Conservation (phyloP, 345 rosid species). For the Lagerstroemia speciosa region DNA sequence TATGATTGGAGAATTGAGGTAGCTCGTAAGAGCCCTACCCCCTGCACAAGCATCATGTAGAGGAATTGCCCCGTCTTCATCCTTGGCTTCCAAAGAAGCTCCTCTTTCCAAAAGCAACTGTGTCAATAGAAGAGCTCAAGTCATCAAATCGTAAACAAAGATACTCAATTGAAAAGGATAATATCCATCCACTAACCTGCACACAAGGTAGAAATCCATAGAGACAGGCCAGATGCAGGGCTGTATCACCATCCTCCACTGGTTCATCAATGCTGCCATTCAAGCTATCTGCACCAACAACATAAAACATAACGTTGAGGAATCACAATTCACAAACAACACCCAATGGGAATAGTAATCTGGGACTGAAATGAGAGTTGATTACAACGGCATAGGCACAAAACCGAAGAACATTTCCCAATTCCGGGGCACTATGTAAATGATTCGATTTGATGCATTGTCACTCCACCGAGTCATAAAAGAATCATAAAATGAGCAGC, state of each 20-base stretch:
- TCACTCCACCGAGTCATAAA: background rate
- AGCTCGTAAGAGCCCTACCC: conserved; percentile 32
- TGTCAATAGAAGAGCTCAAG: background rate
- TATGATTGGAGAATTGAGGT: background rate
- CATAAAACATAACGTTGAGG: background rate
- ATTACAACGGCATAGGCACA: background rate
- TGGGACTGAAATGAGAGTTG: background rate
- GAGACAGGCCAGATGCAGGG: conserved; percentile 85
- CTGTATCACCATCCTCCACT: conserved; percentile 80
- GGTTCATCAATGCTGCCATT: conserved; percentile 72
- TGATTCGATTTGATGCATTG: background rate
- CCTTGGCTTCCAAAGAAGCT: conserved; percentile 70
- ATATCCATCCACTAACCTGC: conserved; percentile 37
- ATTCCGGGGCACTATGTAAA: no score
- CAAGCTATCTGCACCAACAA: conserved; percentile 43
- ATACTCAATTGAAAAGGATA: background rate
- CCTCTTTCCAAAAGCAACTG: conserved; percentile 88
- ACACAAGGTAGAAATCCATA: conserved; percentile 80
- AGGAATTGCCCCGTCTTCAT: conserved; percentile 93
- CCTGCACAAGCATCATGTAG: conserved; percentile 92
- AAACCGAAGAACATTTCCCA: background rate
- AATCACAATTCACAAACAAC: background rate
- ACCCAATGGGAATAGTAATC: background rate
- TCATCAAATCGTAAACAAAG: background rate
- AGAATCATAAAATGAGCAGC: background rate